Base-by-base conservation (phyloP, 345 rosid species). In the Cardamine chenopodiifolia region DNA sequence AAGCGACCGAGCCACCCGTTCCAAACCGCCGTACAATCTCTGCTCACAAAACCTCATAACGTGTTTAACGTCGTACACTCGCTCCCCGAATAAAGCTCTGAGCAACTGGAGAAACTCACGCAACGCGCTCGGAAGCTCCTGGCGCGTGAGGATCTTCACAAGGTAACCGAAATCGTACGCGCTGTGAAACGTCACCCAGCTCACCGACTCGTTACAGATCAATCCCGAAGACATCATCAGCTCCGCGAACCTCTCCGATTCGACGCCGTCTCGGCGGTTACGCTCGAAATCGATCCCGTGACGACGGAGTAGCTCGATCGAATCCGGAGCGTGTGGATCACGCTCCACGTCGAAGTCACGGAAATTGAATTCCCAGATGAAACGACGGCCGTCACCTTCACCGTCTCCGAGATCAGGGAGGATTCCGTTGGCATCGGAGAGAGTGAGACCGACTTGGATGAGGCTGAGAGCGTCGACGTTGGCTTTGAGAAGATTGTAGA, bases 151-250 rank as follows among this genome's bases (percentile, higher is more conserved):
- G 14, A 86, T 83, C 80, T 94, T 94, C 45, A 94, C 83, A 5
- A 94, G 54, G 79, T 94, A 94, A 54, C 98, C 97, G 59, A 92
- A 94, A 76, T 94, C 98, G 37, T 94, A 90, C 58, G 97, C 92
- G 88, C 97, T 85, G 83, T 94, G 98, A 62, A 94, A 94, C 15
- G 96, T 87, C 13, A 94, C 96, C 98, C 97, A 94, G 68, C 89
- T 91, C 71, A 94, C 97, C 0, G 87, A 66, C 10, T 84, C 90
- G 66, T 89, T 92, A 52, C 95, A 85, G 40, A 94, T 85, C 71
- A 94, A 72, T 0, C 98, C 98, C 2, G 97, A 90, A 0, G 97
- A 85, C 93, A 94, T 92, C 85, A 92, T 74, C 76, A 91, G 72
- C 85, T 92, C 93, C 1, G 97, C 97, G 76, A 94, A 94, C 60